Evolutionary conservation across 371 early-diverging fungal species (phyloP).

Genomic region (Mucor racemosus): DNA sequence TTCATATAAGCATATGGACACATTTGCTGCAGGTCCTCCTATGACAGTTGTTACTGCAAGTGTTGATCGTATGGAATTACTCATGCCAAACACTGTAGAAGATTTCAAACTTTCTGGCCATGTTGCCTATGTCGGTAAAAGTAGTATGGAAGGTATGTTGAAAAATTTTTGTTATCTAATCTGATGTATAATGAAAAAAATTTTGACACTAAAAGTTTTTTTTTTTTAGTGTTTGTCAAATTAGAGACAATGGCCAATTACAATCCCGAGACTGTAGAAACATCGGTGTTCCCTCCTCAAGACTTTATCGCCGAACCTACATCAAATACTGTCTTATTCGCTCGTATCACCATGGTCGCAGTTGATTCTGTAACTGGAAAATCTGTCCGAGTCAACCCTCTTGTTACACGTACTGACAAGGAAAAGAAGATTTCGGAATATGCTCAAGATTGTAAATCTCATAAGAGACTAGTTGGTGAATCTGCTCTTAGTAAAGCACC

Average conservation of each 20-base stretch:
- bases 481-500: conserved; percentile 69
- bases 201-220: conserved; percentile 4
- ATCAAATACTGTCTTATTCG: conserved; percentile 68
- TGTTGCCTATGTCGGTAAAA: conserved; percentile 80
- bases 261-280: conserved; percentile 8
- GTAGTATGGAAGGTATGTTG: conserved; percentile 77
- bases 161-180: neutral
- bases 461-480: conserved; percentile 64
- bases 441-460: conserved; percentile 74
- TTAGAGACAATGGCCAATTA: conserved; percentile 59
- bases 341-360: conserved; percentile 94
- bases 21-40: conserved; percentile 51
- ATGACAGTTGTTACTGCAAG: conserved; percentile 85
- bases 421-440: conserved; percentile 75
- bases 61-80: conserved; percentile 86
- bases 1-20: conserved; percentile 78
- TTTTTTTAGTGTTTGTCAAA: conserved; percentile 61
- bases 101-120: conserved; percentile 80
- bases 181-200: neutral
- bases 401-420: conserved; percentile 71
- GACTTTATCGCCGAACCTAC: conserved; percentile 29
- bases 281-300: conserved; percentile 12
- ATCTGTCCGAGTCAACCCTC: conserved; percentile 75
- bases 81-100: conserved; percentile 60
- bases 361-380: conserved; percentile 74